A percentile compares a stretch with the other conserved stretches of the same genome.
phyloP scores from a whole-genome alignment of 495 filamentous ascomycete species.

The Neurospora pannonica region DNA sequence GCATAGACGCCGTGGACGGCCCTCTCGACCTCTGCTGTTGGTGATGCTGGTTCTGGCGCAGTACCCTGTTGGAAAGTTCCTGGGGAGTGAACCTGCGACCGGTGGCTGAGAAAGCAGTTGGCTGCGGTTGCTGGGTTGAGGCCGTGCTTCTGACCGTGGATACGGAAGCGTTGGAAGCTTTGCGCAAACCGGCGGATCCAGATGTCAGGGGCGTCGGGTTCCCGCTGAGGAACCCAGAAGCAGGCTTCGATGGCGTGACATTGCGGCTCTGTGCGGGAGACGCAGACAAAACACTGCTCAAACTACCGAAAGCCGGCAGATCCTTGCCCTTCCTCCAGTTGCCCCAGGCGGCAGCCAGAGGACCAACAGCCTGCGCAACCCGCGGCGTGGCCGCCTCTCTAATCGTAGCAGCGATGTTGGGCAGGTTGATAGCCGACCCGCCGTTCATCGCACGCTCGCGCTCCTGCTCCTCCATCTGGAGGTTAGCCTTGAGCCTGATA shows the following conservation, averaged over 20 bases:
- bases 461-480: slow-evolving; percentile 96
- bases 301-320: slow-evolving; percentile 34
- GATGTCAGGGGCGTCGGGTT: slow-evolving; percentile 76
- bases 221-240: slow-evolving; percentile 50
- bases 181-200: slow-evolving; percentile 18
- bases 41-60: neutral
- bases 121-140: slow-evolving; percentile 38
- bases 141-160: neutral
- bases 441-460: slow-evolving; percentile 60
- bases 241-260: slow-evolving; percentile 56
- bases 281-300: slow-evolving; percentile 23
- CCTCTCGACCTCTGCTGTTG: slow-evolving; percentile 9
- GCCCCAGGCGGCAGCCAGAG: slow-evolving; percentile 65
- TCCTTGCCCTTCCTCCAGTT: slow-evolving; percentile 74
- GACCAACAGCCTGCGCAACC: slow-evolving; percentile 66
- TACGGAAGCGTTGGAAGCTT: neutral
- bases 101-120: slow-evolving; percentile 43
- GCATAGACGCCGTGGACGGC: slow-evolving; percentile 16
- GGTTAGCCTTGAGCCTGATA: slow-evolving; percentile 83
- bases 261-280: slow-evolving; percentile 29
- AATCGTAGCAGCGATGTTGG: slow-evolving; percentile 44
- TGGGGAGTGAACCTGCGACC: slow-evolving; percentile 41
- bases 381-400: slow-evolving; percentile 60
- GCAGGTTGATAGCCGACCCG: slow-evolving; percentile 40
- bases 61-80: slow-evolving; percentile 36